Evolutionary conservation across 345 rosid species (phyloP).

Genomic region (Gossypium turneri): DNA sequence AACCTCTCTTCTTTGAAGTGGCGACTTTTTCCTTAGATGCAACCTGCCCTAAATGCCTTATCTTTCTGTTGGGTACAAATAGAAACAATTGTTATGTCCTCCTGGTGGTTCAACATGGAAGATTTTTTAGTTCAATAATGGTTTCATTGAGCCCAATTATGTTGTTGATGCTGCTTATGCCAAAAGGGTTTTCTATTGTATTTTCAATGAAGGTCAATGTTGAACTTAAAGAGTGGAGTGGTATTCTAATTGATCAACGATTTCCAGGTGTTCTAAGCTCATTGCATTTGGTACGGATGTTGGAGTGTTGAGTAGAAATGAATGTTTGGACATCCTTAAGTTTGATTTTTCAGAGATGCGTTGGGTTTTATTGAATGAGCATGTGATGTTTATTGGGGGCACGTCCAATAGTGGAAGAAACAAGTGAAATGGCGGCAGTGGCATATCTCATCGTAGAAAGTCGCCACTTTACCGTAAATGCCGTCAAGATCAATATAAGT

Average conservation of each 20-base stretch:
- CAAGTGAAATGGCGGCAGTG: no score
- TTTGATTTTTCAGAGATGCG: background rate
- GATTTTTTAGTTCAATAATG: background rate
- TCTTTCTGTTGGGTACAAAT: background rate
- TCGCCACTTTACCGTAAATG: background rate
- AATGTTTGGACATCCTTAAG: background rate
- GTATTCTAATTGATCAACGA: no score
- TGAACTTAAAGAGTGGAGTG: no score
- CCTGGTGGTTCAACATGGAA: background rate
- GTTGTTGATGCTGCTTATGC: background rate
- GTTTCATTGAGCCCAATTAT: background rate
- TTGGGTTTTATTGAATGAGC: background rate
- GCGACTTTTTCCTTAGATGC: background rate
- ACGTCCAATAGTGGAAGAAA: background rate
- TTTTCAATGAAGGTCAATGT: no score
- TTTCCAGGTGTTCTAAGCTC: no score
- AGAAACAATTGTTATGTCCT: background rate
- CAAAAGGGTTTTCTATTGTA: background rate
- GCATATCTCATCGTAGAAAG: no score
- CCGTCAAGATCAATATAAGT: no score
- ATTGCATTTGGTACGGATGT: no score
- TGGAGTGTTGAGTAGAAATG: no score
- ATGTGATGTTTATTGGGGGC: background rate
- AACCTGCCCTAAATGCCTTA: background rate
- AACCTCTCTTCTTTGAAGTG: background rate